Evolutionary conservation across 1,284 basidiomycete genomes (phyloP), one percentile per base, ranked within the genome.

Genomic region (Sporisorium graminicola): DNA sequence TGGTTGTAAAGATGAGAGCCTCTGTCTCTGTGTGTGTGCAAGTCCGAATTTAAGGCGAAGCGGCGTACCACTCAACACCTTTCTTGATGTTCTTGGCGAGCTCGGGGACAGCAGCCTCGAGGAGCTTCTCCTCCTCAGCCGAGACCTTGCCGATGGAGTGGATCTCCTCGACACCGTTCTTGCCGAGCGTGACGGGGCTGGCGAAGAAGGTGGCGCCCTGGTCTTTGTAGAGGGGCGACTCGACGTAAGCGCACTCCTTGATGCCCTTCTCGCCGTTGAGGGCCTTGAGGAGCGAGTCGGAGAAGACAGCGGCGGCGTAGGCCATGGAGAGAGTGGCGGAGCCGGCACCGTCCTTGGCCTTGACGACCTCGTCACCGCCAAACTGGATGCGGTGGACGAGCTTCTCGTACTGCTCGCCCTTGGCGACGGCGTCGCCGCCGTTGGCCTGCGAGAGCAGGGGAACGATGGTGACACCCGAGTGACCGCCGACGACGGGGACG

Each of bases 391-490:
- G 92, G 81, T 85, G 83, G 35, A 85, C 83, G 57, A 85, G 81
- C 80, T 86, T 90, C 85, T 82, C 88, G 86, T 84, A 91, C 79
- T 81, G 89, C 87, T 80, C 86, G 83, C 86, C 88, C 85, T 83
- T 86, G 91, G 54, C 92, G 49, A 82, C 75, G 37, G 81, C 74
- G 61, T 78, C 73, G 89, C 91, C 88, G 84, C 93, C 91, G 33
- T 91, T 90, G 26, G 93, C 91, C 88, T 98, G 95, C 35, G 95
- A 98, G 80, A 99, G 92, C 59, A 99, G 90, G 70, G 97, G 97
- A 49, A 99, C 91, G 83, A 99, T 99, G 59, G 95, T 98, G 68
- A 94, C 91, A 83, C 95, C 95, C 74, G 93, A 94, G 90, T 98
- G 95, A 61, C 96, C 96, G 82, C 97, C 96, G 63, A 98, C 91